These are phyloP conservation scores for Rhizophora apiculata DNA, from an alignment of 345 rosid species.

Conservation along the genomic window DNA sequence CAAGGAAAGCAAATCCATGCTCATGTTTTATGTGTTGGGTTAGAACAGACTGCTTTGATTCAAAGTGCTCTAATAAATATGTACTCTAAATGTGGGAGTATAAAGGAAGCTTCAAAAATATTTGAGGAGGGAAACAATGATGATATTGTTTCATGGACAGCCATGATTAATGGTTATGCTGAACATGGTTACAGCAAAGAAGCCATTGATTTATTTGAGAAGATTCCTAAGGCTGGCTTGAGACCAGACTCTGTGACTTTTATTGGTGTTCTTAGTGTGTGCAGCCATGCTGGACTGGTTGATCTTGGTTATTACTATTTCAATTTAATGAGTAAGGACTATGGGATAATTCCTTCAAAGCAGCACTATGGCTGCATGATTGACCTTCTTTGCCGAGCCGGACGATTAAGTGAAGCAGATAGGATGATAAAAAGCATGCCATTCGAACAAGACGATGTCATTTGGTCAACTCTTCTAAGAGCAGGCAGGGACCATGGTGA, in stretches of 20 bases:
- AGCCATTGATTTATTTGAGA: constrained; percentile 72
- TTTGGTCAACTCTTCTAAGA: constrained; percentile 79
- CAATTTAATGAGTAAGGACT: constrained; percentile 48
- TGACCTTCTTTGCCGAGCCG: constrained; percentile 82
- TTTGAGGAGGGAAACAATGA: constrained; percentile 46
- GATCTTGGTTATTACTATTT: constrained; percentile 77
- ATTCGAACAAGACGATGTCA: constrained; percentile 62
- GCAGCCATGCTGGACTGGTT: constrained; percentile 76
- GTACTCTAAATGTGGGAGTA: constrained; percentile 88
- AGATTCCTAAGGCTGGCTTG: constrained; percentile 45
- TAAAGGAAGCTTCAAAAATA: constrained; percentile 62
- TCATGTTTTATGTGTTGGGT: constrained; percentile 51
- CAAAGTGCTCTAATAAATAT: constrained; percentile 72
- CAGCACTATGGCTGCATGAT: constrained; percentile 93
- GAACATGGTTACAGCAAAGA: constrained; percentile 76
- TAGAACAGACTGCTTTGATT: constrained; percentile 43
- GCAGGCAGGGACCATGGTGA: constrained; percentile 65
- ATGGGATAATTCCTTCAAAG: constrained; percentile 51
- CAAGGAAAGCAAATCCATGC: constrained; percentile 83
- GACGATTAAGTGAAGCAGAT: constrained; percentile 69
- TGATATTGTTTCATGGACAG: constrained; percentile 72
- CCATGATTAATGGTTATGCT: constrained; percentile 89
- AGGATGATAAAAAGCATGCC: constrained; percentile 68
- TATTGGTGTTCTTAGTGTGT: constrained; percentile 79
- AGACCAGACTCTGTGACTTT: constrained; percentile 74